Percentiles rank a stretch among this genome's conserved stretches.
Conservation (phyloP, 345 rosid species). For the Noccaea bulbosa region DNA sequence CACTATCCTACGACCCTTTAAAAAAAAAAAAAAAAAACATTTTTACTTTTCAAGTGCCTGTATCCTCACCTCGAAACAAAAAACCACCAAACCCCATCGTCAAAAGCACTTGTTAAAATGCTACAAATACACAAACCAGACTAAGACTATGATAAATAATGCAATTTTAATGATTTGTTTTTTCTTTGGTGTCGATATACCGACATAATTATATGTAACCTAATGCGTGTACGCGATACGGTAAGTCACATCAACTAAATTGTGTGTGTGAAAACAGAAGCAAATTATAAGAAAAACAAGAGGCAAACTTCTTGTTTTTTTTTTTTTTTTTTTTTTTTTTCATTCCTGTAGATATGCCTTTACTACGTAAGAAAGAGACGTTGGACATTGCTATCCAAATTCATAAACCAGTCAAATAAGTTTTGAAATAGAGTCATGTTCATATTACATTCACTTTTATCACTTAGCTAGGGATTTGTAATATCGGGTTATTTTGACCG, state of each 20-base stretch:
- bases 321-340: not conserved
- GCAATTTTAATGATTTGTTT: not conserved
- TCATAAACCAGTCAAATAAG: constrained; percentile 33
- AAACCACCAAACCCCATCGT: constrained; percentile 19
- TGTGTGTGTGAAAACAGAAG: constrained; percentile 35
- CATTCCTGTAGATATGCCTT: not conserved
- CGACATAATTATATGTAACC: constrained; percentile 18
- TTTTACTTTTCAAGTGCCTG: not conserved
- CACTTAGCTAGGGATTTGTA: not conserved
- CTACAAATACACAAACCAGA: not conserved
- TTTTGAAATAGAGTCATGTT: constrained; percentile 36
- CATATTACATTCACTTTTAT: constrained; percentile 26
- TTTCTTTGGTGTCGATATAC: not conserved
- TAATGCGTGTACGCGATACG: constrained; percentile 35
- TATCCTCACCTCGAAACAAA: constrained; percentile 34
- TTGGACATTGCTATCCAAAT: constrained; percentile 22
- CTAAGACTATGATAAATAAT: constrained; percentile 9
- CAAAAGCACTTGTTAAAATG: not conserved
- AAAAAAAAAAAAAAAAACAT: no score
- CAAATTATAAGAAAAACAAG: constrained; percentile 6
- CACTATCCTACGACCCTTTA: not conserved
- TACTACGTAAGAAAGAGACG: constrained; percentile 17
- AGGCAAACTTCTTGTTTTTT: constrained; percentile 12
- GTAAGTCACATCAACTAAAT: constrained; percentile 26
- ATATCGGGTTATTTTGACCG: constrained; percentile 37